Evolutionary conservation across 495 filamentous ascomycete genomes (phyloP).

Genomic region (Sporormia fimetaria): DNA sequence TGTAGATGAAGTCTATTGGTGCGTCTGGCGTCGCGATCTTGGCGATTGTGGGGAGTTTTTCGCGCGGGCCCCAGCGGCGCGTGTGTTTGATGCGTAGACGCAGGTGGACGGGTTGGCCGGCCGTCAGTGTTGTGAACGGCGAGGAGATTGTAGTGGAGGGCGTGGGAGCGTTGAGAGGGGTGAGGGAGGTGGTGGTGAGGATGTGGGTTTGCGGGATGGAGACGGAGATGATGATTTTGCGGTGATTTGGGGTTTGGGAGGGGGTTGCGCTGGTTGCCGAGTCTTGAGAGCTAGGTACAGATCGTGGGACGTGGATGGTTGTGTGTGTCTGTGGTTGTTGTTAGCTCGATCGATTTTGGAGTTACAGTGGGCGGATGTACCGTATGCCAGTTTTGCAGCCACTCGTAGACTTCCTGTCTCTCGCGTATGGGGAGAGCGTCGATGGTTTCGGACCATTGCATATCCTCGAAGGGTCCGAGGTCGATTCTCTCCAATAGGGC

Average conservation of each 20-base stretch:
- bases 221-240: conserved; percentile 57
- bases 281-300: background rate
- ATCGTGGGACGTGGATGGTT: conserved; percentile 6
- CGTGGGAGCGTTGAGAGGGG: conserved; percentile 35
- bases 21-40: conserved; percentile 27
- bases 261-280: conserved; percentile 6
- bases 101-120: conserved; percentile 60
- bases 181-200: conserved; percentile 72
- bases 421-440: conserved; percentile 21
- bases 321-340: conserved; percentile 10
- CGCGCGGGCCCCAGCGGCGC: conserved; percentile 55
- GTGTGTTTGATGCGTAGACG: conserved; percentile 67
- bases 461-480: conserved; percentile 26
- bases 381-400: conserved; percentile 32
- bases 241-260: conserved; percentile 11
- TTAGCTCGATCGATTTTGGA: background rate
- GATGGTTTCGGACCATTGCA: conserved; percentile 29
- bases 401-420: conserved; percentile 19
- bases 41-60: conserved; percentile 22
- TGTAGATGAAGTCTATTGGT: conserved; percentile 70
- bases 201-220: conserved; percentile 79
- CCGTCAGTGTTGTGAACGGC: too few relatives aligned
- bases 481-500: conserved; percentile 21
- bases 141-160: conserved; percentile 37
- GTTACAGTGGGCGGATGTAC: conserved; percentile 4